Evolutionary conservation across 2,329 filamentous ascomycete genomes (phyloP).

Genomic region (Diaporthe sp.): DNA sequence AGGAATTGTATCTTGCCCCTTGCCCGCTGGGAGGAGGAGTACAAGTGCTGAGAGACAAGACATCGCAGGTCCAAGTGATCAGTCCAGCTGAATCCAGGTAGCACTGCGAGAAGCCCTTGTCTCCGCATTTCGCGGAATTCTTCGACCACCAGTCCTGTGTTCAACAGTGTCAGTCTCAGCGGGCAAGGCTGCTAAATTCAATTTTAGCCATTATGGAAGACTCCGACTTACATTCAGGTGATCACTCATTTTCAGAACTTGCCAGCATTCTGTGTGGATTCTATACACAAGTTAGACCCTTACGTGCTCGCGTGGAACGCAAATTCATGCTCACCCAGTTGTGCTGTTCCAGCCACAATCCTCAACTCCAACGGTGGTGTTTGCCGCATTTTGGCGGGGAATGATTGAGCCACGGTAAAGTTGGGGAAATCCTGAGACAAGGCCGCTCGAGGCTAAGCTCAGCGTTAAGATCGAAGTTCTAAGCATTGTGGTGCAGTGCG

Average conservation of each 20-base stretch:
- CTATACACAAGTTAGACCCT: background rate
- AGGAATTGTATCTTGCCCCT: background rate
- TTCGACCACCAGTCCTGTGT: slow-evolving; percentile 4
- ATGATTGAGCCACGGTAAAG: background rate
- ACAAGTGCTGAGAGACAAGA: slow-evolving; percentile 12
- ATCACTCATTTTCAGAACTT: slow-evolving; percentile 3
- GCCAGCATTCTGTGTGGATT: slow-evolving; percentile 14
- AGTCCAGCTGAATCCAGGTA: slow-evolving; percentile 8
- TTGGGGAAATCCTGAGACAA: slow-evolving; percentile 17
- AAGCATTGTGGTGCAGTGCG: background rate
- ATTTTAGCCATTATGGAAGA: background rate
- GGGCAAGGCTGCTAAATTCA: background rate
- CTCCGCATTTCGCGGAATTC: slow-evolving; percentile 10
- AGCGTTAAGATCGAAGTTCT: background rate
- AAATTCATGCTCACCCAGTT: background rate
- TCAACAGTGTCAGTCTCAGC: background rate
- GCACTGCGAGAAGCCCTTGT: slow-evolving; percentile 15
- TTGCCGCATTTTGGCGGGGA: background rate
- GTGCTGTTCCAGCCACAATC: slow-evolving; percentile 7
- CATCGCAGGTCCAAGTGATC: slow-evolving; percentile 15
- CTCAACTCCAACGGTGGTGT: background rate
- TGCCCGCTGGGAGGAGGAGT: slow-evolving; percentile 5
- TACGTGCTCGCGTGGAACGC: background rate
- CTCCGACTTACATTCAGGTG: background rate
- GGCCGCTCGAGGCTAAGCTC: background rate